These are phyloP conservation scores for Lachancea sp. DNA, from an alignment of 805 yeast species.

Conservation along the genomic window DNA sequence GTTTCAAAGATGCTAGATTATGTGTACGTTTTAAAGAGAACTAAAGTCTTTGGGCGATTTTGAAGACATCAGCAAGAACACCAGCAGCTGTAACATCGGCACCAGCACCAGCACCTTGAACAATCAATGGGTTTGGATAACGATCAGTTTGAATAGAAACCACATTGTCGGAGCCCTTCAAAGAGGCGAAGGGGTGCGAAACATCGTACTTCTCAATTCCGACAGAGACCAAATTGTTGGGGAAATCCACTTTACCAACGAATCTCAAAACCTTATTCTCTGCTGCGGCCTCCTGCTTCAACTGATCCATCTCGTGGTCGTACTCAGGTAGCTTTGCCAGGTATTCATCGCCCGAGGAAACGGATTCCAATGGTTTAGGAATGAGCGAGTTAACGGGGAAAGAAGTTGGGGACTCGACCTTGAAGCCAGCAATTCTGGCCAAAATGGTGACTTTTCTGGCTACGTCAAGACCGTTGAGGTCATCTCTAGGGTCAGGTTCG, in stretches of 20 bases:
- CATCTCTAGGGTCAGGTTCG: conserved; percentile 99
- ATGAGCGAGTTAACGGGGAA: conserved; percentile 93
- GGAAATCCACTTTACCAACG: conserved; percentile 84
- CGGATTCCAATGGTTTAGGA: conserved; percentile 76
- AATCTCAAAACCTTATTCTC: conserved; percentile 87
- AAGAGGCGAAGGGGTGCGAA: conserved; percentile 92
- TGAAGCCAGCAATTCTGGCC: conserved; percentile 85
- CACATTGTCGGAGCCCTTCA: conserved; percentile 95
- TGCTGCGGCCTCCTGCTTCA: conserved; percentile 73
- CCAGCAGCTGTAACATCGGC: conserved; percentile 78
- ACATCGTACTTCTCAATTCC: conserved; percentile 82
- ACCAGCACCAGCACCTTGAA: conserved; percentile 98
- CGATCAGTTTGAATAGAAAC: conserved; percentile 87
- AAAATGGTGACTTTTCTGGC: conserved; percentile 97
- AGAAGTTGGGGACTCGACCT: conserved; percentile 79
- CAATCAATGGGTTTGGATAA: conserved; percentile 84
- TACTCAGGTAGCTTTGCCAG: conserved; percentile 72
- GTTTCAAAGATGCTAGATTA: no score
- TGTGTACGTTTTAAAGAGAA: not conserved
- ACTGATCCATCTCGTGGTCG: conserved; percentile 69
- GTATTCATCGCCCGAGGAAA: conserved; percentile 69
- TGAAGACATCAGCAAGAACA: conserved; percentile 87
- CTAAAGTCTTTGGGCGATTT: conserved; percentile 76
- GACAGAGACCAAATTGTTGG: conserved; percentile 64
- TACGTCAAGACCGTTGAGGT: conserved; percentile 93